Percentiles rank a stretch among this genome's conserved stretches.
These are phyloP conservation scores for Globisporangium apiculatum DNA, from an alignment of 352 stramenopile genomes.

Conservation along the genomic window DNA sequence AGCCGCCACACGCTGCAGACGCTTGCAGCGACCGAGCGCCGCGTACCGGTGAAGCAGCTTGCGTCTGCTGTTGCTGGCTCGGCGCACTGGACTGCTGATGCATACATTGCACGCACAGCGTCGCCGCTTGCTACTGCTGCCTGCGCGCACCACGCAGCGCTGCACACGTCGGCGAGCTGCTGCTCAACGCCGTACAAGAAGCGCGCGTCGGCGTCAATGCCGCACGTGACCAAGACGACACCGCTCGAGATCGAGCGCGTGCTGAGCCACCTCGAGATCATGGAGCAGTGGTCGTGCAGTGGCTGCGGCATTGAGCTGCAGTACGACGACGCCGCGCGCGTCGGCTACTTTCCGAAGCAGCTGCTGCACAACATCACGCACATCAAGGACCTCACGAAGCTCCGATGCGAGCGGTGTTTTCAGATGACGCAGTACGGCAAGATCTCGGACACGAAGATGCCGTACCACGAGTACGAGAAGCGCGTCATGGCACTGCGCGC, in stretches of 20 bases:
- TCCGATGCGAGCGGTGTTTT: slow-evolving; percentile 84
- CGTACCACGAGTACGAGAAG: slow-evolving; percentile 85
- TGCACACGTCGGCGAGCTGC: slow-evolving; percentile 13
- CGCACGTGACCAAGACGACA: slow-evolving; percentile 5
- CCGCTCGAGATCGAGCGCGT: slow-evolving; percentile 50
- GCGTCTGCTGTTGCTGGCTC: too few species aligned
- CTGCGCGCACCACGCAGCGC: neutral
- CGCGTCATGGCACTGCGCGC: slow-evolving; percentile 78
- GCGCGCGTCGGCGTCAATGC: slow-evolving; percentile 2
- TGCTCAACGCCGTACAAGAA: slow-evolving; percentile 11
- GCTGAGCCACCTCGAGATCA: slow-evolving; percentile 65
- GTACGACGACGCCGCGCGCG: slow-evolving; percentile 42
- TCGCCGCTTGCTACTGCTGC: neutral
- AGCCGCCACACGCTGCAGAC: slow-evolving; percentile 3
- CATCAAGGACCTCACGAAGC: slow-evolving; percentile 65
- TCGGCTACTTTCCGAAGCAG: slow-evolving; percentile 66
- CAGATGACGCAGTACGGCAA: slow-evolving; percentile 85
- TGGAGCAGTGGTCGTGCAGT: slow-evolving; percentile 80
- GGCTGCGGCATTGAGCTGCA: slow-evolving; percentile 80
- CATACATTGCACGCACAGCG: neutral
- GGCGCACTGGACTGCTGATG: neutral
- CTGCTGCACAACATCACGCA: slow-evolving; percentile 55
- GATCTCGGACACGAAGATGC: slow-evolving; percentile 77
- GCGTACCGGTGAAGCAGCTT: neutral
- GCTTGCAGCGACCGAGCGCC: slow-evolving; percentile 1